Base-by-base conservation (phyloP, 2,329 filamentous ascomycete species). In the Sporothrix pseudoabietina region DNA sequence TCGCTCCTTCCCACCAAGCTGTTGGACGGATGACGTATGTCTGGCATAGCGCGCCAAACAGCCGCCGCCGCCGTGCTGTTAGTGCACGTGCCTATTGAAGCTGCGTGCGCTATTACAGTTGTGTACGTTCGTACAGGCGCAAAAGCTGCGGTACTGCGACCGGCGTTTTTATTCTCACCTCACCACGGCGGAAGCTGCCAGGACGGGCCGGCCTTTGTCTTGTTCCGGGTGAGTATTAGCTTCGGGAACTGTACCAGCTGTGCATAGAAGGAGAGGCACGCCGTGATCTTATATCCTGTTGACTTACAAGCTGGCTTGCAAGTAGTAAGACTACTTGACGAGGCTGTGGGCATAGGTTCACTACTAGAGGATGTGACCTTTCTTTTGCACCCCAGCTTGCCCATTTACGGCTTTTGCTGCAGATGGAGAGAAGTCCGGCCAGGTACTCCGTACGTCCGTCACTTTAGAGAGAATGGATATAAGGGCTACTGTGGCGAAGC, bases 1-100 rank as follows among this genome's bases (percentile, higher is more conserved):
- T 49, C 54, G 66, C 49, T 68, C 65, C 65, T 52, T 68, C 44
- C 44, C 39, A n/a, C 66, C 49, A 41, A 55, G 19, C 49, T 35
- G 26, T 35, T 35, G 47, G 30, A 41, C 32, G 19, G 66, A 69
- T 69, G 66, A 69, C 66, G 66, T 69, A 69, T 47, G 65, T 52
- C 47, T 52, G 65, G 52, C 9, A 52, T 49, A 68, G 26, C 44
- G 44, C 41, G 30, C 44, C 44, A 47, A 59, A 35, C 10, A 49
- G 59, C 59, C 44, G 35, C 35, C 44, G 35, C 35, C 59, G 35
- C 8, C 22, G 26, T n/a, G 44, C 65, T 49, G 26, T 14, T 41
- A 35, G 26, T 69, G 66, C 66, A 69, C 49, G 66, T 69, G 66
- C 49, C 49, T 54, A 41, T 16, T 10, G 3, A 16, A 55, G 32